phyloP scores from a whole-genome alignment of 371 early-diverging fungal genomes.

The Haplosporangium sp. region DNA sequence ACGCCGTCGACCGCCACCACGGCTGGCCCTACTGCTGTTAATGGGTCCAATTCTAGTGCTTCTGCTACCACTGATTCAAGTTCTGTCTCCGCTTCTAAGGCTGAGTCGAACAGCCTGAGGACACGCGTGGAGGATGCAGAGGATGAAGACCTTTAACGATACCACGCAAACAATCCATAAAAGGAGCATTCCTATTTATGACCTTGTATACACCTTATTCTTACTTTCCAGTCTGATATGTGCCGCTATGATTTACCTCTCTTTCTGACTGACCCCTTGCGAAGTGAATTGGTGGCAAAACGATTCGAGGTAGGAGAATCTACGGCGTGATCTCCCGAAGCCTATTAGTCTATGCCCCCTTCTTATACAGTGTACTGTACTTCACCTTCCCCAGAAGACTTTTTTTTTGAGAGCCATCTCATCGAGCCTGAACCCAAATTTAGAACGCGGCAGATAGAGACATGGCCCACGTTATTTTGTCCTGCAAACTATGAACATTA shows the following conservation, averaged over 20 bases:
- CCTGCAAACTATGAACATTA: neutral
- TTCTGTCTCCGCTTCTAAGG: neutral
- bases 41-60: neutral
- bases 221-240: too few species aligned
- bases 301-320: too few species aligned
- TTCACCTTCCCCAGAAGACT: neutral
- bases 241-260: too few species aligned
- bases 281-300: too few species aligned
- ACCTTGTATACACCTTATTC: too few species aligned
- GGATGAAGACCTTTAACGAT: slow-evolving; percentile 7
- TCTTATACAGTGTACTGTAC: neutral
- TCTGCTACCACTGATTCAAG: neutral
- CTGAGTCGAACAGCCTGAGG: slow-evolving; percentile 8
- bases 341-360: too few species aligned
- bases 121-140: slow-evolving; percentile 29
- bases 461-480: slow-evolving; percentile 2
- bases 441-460: slow-evolving; percentile 1
- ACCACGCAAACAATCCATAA: too few species aligned
- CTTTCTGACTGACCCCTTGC: too few species aligned
- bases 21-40: neutral
- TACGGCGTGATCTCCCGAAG: too few species aligned
- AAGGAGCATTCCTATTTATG: too few species aligned
- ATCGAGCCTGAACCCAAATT: neutral
- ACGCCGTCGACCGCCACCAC: slow-evolving; percentile 8
- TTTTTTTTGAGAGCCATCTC: neutral